Percentiles rank a stretch among this genome's conserved stretches.
Evolutionary conservation across 2,329 filamentous ascomycete genomes (phyloP).

Genomic region (Bimuria novae-zelandiae): DNA sequence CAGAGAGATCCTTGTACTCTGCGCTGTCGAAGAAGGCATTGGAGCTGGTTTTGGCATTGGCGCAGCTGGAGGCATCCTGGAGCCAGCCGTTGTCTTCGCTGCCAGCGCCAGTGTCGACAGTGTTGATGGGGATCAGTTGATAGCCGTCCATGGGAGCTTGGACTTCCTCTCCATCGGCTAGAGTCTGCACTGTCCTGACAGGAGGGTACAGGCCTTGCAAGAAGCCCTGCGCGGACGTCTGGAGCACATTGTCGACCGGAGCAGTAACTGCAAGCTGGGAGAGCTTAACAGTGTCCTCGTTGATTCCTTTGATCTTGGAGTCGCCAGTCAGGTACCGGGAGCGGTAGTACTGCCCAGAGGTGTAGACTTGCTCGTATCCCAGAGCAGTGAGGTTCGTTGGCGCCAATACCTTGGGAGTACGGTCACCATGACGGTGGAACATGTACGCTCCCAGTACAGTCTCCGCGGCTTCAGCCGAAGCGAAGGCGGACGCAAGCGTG

Average conservation of each 20-base stretch:
- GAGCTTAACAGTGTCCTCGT: constrained; percentile 66
- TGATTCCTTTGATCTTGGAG: constrained; percentile 68
- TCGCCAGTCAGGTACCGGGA: constrained; percentile 71
- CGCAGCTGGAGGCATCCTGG: constrained; percentile 61
- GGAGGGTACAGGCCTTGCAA: constrained; percentile 88
- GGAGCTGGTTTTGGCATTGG: constrained; percentile 60
- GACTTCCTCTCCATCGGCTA: constrained; percentile 72
- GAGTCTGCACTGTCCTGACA: constrained; percentile 59
- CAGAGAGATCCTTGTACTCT: constrained; percentile 54
- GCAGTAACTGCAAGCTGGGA: constrained; percentile 74
- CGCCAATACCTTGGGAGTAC: constrained; percentile 75
- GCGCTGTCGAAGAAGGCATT: constrained; percentile 61
- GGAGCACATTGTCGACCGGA: constrained; percentile 76
- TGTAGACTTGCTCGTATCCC: constrained; percentile 75
- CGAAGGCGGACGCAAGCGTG: constrained; percentile 32
- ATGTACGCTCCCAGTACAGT: constrained; percentile 81
- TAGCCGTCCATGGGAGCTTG: constrained; percentile 76
- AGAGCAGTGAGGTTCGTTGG: constrained; percentile 77
- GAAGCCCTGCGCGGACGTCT: constrained; percentile 79
- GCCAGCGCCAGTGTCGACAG: constrained; percentile 63
- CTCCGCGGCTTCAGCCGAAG: constrained; percentile 54
- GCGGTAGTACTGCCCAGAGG: constrained; percentile 76
- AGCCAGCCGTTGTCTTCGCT: constrained; percentile 63
- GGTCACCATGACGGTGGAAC: constrained; percentile 88
- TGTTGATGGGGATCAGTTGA: constrained; percentile 78